Conservation (phyloP, 164 flowering plant genomes). For the Aristolochia contorta region DNA sequence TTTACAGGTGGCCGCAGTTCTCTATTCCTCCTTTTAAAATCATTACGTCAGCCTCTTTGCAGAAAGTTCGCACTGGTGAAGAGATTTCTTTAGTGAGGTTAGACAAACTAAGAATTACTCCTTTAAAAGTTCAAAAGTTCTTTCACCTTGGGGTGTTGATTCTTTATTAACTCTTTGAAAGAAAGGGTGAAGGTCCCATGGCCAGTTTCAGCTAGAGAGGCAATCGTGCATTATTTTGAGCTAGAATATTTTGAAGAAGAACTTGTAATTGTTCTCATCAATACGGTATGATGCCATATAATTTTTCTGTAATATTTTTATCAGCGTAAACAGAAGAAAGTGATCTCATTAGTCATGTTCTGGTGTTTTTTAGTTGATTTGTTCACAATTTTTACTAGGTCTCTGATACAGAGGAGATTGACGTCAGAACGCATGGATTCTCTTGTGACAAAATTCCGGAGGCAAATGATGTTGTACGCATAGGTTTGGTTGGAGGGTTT, state of each 20-base stretch:
- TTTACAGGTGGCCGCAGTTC: constrained; percentile 81
- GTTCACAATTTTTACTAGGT: constrained; percentile 22
- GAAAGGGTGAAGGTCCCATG: constrained; percentile 94
- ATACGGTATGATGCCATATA: constrained; percentile 44
- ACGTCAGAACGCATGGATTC: constrained; percentile 47
- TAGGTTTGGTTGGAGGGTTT: constrained; percentile 79
- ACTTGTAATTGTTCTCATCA: constrained; percentile 56
- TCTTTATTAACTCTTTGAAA: constrained; percentile 39
- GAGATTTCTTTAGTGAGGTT: constrained; percentile 82
- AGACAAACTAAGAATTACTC: constrained; percentile 1
- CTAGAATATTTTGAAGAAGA: constrained; percentile 71
- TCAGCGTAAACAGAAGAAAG: background rate
- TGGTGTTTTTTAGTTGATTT: background rate
- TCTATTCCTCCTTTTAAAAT: constrained; percentile 69
- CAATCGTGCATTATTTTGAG: constrained; percentile 54
- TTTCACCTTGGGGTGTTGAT: constrained; percentile 21
- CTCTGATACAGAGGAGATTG: constrained; percentile 37
- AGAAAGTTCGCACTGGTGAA: constrained; percentile 60
- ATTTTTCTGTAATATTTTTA: background rate
- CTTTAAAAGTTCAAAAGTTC: background rate
- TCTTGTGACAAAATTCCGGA: constrained; percentile 60
- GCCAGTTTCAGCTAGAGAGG: constrained; percentile 88
- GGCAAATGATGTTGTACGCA: constrained; percentile 52
- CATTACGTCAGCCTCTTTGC: constrained; percentile 37
- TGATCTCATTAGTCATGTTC: background rate